Evolutionary conservation across 352 stramenopile genomes (phyloP), one percentile per base, ranked within the genome.

Genomic region (Pythium vanterpoolii): DNA sequence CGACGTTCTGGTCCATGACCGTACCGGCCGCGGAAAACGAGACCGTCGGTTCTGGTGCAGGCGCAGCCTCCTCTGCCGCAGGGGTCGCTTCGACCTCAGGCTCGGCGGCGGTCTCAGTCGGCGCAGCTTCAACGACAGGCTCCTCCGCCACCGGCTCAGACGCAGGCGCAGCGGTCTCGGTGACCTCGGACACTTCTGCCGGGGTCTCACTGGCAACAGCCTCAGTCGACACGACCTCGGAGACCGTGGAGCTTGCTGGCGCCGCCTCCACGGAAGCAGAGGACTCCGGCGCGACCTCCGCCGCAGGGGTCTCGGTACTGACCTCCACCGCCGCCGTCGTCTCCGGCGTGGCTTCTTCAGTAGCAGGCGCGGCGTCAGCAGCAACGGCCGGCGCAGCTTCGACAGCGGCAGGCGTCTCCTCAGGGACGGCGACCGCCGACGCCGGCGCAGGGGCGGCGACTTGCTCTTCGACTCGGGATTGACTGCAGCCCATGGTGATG

Each of bases 381-480:
- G 57, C 28, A 18, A 28, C 43, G 11, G 42, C 42, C 6, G 58
- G 21, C 27, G 50, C 44, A 9, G 28, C 53, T 11, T 33, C 55
- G 5, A 48, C 43, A 1, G 58, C 13, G 18, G 59, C 59, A 24
- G n/a, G 31, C 33, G 31, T 40, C 28, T 65, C 58, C n/a, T 46
- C 42, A 0, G 59, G 26, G 27, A 28, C 39, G n/a, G 53, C 21
- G 56, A 42, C n/a, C n/a, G n/a, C n/a, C n/a, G n/a, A n/a, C n/a
- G n/a, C n/a, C n/a, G 68, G 36, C 36, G 50, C 62, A 47, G 60
- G 45, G 9, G 62, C 52, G 21, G 45, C 46, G 38, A 85, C 70
- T 43, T 80, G 68, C 27, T 83, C 68, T 60, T 73, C 79, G 54
- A 68, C 60, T 49, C 72, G 84, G 51, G 79, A 89, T 70, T 87